phyloP scores from a whole-genome alignment of 306 rosid species.

The Corylus avellana region DNA sequence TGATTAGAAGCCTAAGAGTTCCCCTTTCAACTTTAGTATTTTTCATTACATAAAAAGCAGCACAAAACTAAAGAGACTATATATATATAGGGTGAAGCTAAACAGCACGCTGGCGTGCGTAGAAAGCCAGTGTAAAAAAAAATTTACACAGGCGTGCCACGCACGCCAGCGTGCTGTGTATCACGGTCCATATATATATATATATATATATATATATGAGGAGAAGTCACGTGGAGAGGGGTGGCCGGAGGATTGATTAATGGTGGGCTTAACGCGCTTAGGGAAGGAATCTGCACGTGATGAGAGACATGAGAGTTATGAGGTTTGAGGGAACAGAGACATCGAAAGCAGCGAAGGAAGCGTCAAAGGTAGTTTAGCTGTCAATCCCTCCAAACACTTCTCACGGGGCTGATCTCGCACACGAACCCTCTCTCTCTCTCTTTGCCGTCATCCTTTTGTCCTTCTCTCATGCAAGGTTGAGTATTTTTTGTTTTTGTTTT shows the following conservation, averaged over 20 bases:
- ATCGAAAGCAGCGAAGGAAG: slow-evolving; percentile 57
- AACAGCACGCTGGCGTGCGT: no score
- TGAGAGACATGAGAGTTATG: slow-evolving; percentile 19
- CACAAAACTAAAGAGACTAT: no score
- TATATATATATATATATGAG: not conserved
- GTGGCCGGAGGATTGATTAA: slow-evolving; percentile 1
- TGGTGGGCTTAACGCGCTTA: slow-evolving; percentile 25
- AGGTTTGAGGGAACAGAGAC: slow-evolving; percentile 20
- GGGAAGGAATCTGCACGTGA: slow-evolving; percentile 66
- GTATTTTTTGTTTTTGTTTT: no score
- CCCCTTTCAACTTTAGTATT: no score
- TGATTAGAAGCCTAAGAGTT: no score
- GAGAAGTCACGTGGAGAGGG: slow-evolving; percentile 30
- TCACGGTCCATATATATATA: no score
- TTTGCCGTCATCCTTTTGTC: slow-evolving; percentile 14
- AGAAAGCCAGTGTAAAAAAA: no score
- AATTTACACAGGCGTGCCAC: no score
- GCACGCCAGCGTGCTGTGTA: no score
- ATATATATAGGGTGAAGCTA: no score
- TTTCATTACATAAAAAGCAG: no score
- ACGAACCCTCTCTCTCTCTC: not conserved
- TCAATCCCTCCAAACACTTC: slow-evolving; percentile 67
- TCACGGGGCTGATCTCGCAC: slow-evolving; percentile 48
- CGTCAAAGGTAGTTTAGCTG: slow-evolving; percentile 79
- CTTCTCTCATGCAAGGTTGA: not conserved